Evolutionary conservation across 108 stramenopile genomes (phyloP).

Genomic region (Skeletonema grethae): DNA sequence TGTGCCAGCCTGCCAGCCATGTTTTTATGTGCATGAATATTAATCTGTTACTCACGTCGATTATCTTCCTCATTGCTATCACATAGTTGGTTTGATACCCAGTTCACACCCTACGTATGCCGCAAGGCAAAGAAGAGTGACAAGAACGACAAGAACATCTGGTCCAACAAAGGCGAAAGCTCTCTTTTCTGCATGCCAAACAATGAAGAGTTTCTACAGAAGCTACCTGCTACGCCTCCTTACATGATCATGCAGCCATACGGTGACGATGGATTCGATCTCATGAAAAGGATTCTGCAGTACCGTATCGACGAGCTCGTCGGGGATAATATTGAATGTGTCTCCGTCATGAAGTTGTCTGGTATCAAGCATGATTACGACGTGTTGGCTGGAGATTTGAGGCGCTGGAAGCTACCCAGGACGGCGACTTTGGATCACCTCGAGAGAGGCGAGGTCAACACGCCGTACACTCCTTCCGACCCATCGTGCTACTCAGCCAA

Average conservation of each 20-base stretch:
- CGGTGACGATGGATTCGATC: constrained; percentile 20
- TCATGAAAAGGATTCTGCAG: constrained; percentile 22
- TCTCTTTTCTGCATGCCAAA: constrained; percentile 39
- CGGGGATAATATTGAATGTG: constrained; percentile 12
- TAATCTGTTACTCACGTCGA: background rate
- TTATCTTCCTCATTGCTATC: background rate
- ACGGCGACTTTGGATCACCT: constrained; percentile 37
- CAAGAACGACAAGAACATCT: constrained; percentile 27
- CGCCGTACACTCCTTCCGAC: constrained; percentile 18
- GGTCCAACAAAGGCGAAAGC: constrained; percentile 18
- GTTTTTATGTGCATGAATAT: background rate
- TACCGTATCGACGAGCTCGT: constrained; percentile 9
- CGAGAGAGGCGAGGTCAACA: constrained; percentile 22
- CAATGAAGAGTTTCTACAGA: constrained; percentile 22
- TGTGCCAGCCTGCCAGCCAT: background rate
- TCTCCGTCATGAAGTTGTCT: constrained; percentile 4
- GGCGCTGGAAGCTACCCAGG: constrained; percentile 24
- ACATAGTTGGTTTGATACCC: constrained; percentile 29
- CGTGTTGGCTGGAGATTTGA: constrained; percentile 3
- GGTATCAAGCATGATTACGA: constrained; percentile 7
- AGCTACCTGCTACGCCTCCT: constrained; percentile 16
- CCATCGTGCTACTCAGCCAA: background rate
- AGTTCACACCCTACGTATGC: constrained; percentile 21
- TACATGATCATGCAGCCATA: constrained; percentile 39
- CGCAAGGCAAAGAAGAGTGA: constrained; percentile 37